Evolutionary conservation across 768 basidiomycete genomes (phyloP).

Genomic region (Xerocomellus chrysenteron): DNA sequence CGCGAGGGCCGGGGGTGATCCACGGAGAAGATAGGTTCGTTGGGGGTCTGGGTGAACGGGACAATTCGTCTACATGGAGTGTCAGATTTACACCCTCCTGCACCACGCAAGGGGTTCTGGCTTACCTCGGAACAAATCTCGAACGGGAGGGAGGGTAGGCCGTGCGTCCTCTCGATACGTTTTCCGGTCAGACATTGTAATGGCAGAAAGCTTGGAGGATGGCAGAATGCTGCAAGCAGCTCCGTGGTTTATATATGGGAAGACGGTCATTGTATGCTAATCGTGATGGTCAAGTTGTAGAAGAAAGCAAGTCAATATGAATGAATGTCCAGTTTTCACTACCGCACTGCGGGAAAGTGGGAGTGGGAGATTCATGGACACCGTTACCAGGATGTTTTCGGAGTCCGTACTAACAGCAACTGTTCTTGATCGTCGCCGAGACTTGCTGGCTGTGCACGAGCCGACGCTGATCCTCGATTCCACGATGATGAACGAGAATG

Average conservation of each 20-base stretch:
- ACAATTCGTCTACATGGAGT: constrained; percentile 44
- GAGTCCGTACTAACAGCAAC: constrained; percentile 28
- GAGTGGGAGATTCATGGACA: constrained; percentile 23
- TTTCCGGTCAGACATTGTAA: constrained; percentile 31
- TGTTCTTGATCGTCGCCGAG: constrained; percentile 34
- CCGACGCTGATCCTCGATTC: constrained; percentile 30
- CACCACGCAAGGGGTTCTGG: neutral
- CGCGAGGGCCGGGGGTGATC: constrained; percentile 46
- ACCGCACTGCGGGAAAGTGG: constrained; percentile 22
- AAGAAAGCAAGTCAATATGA: constrained; percentile 24
- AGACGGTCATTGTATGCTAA: constrained; percentile 23
- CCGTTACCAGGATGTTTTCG: constrained; percentile 27
- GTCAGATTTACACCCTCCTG: neutral
- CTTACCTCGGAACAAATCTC: constrained; percentile 64
- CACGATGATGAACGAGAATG: constrained; percentile 10
- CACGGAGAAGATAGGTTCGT: constrained; percentile 41
- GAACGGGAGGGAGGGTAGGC: constrained; percentile 69
- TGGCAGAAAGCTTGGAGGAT: constrained; percentile 14
- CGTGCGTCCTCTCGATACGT: constrained; percentile 33
- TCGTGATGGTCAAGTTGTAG: constrained; percentile 24
- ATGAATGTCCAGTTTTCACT: constrained; percentile 24
- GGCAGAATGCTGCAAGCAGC: neutral
- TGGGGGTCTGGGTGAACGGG: constrained; percentile 38
- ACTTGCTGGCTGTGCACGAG: constrained; percentile 31
- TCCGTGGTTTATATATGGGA: constrained; percentile 27